Evolutionary conservation across 352 stramenopile genomes (phyloP), one percentile per base, ranked within the genome.

Genomic region (Globisporangium camurandrum): DNA sequence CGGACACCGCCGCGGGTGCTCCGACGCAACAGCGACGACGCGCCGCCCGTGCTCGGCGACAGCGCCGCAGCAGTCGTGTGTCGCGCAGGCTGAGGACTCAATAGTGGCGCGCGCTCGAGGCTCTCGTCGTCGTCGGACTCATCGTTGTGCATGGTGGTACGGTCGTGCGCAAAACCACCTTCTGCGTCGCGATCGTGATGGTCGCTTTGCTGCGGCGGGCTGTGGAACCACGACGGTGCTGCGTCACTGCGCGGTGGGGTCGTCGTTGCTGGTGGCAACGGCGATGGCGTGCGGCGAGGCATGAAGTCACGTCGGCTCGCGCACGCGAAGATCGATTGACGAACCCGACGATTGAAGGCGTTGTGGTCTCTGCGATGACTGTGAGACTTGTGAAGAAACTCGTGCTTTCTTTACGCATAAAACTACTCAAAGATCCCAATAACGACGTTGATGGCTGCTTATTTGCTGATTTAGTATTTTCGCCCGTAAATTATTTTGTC

Each of bases 31-130:
- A 74, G 50, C 28, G 68, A 69, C 23, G 62, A 51, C 2, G 45
- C 59, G 16, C 69, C 72, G n/a, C n/a, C n/a, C 11, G 66, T 84
- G 42, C 68, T 87, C 1, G 68, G 70, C 14, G 72, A 83, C 22
- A 83, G 49, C 24, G 62, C 69, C 14, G 62, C 61, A n/a, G 67
- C 64, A 4, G 70, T 77, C 20, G 49, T 48, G 24, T 46, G 26
- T 5, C 10, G 38, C 24, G 24, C 46, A 43, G 28, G 28, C 36
- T 58, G 48, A 7, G 53, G 54, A 40, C 54, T 61, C 23, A 85
- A 53, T 34, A 87, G 60, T 37, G 72, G 72, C 46, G 75, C 62
- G 20, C 71, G 62, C 43, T 83, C 69, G 20, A 60, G 55, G 24
- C 72, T 28, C 3, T 64, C 52, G 33, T 65, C 61, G 36, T 62